phyloP scores from a whole-genome alignment of 2,329 filamentous ascomycete species.

The Escovopsis sp. region DNA sequence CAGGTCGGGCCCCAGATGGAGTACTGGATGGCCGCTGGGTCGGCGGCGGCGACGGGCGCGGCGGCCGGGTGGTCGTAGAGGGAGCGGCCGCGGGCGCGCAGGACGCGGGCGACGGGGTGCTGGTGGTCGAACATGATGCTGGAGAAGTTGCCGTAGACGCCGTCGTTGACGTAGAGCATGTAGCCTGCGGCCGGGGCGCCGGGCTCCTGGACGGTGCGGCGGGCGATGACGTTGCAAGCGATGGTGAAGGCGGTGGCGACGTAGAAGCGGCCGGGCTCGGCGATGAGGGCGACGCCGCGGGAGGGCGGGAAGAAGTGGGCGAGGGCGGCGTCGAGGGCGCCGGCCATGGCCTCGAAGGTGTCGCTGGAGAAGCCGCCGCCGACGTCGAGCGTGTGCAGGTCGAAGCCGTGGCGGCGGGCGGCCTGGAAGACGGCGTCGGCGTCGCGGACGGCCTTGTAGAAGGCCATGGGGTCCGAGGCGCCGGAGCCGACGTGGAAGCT shows the following conservation, averaged over 20 bases:
- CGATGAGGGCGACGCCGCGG: slow-evolving; percentile 66
- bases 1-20: slow-evolving; percentile 98
- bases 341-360: slow-evolving; percentile 82
- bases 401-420: slow-evolving; percentile 59
- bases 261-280: slow-evolving; percentile 93
- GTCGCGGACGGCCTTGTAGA: slow-evolving; percentile 80
- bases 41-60: slow-evolving; percentile 26
- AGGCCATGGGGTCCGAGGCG: slow-evolving; percentile 82
- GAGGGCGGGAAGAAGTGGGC: slow-evolving; percentile 74
- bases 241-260: slow-evolving; percentile 87
- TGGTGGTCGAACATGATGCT: slow-evolving; percentile 99
- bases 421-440: slow-evolving; percentile 81
- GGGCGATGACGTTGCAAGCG: slow-evolving; percentile 89
- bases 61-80: slow-evolving; percentile 41
- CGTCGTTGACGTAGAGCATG: slow-evolving; percentile 97
- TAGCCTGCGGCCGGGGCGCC: slow-evolving; percentile 53
- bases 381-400: slow-evolving; percentile 78
- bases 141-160: slow-evolving; percentile 95
- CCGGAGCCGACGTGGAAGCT: slow-evolving; percentile 98
- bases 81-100: slow-evolving; percentile 45
- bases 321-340: slow-evolving; percentile 61
- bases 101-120: slow-evolving; percentile 68
- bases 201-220: slow-evolving; percentile 70
- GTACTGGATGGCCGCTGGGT: slow-evolving; percentile 53
- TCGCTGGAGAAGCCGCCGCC: slow-evolving; percentile 87